phyloP scores from a whole-genome alignment of 306 rosid species.

The Mimosa pudica region DNA sequence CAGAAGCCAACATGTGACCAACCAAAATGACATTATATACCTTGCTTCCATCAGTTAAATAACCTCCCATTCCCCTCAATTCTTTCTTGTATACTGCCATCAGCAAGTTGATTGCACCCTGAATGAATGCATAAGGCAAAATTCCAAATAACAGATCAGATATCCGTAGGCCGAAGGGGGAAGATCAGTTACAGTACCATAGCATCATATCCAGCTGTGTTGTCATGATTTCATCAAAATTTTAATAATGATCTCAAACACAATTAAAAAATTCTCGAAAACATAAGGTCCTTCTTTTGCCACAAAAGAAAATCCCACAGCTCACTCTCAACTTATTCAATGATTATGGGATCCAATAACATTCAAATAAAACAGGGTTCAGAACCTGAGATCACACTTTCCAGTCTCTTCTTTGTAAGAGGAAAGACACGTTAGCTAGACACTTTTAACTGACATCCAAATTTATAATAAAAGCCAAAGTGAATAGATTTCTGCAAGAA shows the following conservation, averaged over 20 bases:
- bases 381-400: background rate
- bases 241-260: background rate
- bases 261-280: background rate
- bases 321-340: background rate
- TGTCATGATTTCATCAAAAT: background rate
- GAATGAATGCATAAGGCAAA: constrained; percentile 22
- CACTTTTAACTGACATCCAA: constrained; percentile 4
- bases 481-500: background rate
- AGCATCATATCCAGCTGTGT: background rate
- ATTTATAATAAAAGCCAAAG: background rate
- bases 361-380: constrained; percentile 7
- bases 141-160: constrained; percentile 21
- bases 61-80: constrained; percentile 71
- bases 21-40: constrained; percentile 43
- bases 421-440: background rate
- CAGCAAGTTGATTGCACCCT: constrained; percentile 97
- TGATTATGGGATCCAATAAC: background rate
- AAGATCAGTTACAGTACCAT: constrained; percentile 9
- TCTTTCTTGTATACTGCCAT: constrained; percentile 93
- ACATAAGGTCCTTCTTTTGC: background rate
- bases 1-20: background rate
- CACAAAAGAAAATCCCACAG: background rate
- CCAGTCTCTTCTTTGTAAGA: background rate
- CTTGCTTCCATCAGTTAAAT: constrained; percentile 87
- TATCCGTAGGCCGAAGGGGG: background rate